phyloP scores from a whole-genome alignment of 1,284 basidiomycete species.

The Ustilago esculenta region DNA sequence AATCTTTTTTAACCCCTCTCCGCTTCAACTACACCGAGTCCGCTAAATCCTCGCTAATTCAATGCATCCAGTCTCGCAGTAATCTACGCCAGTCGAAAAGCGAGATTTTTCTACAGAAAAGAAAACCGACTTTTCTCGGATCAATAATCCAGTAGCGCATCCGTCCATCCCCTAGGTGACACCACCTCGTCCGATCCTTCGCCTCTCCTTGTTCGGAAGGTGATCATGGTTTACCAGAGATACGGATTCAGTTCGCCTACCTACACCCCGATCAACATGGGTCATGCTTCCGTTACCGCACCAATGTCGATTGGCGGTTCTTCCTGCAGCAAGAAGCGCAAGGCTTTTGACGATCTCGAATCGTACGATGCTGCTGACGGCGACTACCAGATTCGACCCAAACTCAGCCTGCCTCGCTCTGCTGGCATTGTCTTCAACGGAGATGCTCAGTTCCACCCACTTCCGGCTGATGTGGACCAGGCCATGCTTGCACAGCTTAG shows the following conservation, averaged over 20 bases:
- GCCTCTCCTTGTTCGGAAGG: too few relatives aligned
- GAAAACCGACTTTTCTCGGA: constrained; percentile 9
- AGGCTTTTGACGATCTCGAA: constrained; percentile 35
- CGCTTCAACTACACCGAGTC: too few relatives aligned
- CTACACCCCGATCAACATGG: constrained; percentile 34
- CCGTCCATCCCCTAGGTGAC: too few relatives aligned
- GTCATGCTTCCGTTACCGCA: constrained; percentile 6
- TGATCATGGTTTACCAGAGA: constrained; percentile 34
- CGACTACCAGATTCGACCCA: constrained; percentile 24
- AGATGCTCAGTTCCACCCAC: constrained; percentile 49
- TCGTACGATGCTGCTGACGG: constrained; percentile 1
- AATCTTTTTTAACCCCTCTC: too few relatives aligned
- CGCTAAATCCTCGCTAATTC: not conserved
- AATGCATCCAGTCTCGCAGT: too few relatives aligned
- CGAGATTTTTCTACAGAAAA: not conserved
- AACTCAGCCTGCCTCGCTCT: constrained; percentile 34
- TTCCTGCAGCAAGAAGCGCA: constrained; percentile 32
- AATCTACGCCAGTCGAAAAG: not conserved
- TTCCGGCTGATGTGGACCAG: constrained; percentile 47
- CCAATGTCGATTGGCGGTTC: constrained; percentile 1
- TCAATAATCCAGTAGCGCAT: constrained; percentile 26
- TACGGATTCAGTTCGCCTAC: constrained; percentile 22
- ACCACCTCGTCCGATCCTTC: too few relatives aligned
- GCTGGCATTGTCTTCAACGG: constrained; percentile 30
- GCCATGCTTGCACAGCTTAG: constrained; percentile 49